Evolutionary conservation across 306 rosid genomes (phyloP), one percentile per base, ranked within the genome.

Genomic region (Lathyrus oleraceus): DNA sequence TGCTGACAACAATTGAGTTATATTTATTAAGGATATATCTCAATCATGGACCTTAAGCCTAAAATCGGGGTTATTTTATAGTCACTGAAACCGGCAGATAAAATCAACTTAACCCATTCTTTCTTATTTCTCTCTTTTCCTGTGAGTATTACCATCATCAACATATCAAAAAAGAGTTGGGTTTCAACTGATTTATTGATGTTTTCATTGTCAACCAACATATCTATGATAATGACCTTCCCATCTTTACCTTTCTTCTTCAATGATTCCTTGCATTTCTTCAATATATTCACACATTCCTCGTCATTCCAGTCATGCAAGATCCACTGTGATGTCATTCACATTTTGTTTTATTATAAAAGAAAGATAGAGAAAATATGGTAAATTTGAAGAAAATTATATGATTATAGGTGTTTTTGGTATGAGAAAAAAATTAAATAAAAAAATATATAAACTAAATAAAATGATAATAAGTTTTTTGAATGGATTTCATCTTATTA

Each of bases 251-350:
- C 76, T 19, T 48, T 54, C 16, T 19, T 10, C 0, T 10, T 8
- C 13, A 74, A 8, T 1, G 78, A 44, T 5, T 74, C 78, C 57
- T 74, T 74, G 23, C 78, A 74, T 12, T 65, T 74, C 58, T 64
- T 64, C 21, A 74, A 42, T 27, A 74, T 74, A 10, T 53, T 13
- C 10, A 63, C 15, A 13, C 78, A 73, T 17, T 73, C 65, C 5
- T 52, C 65, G 9, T 73, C 78, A 30, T 16, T 74, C 71, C 71
- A 74, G 12, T 53, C 57, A 53, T 74, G 78, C 58, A 74, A 52
- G 12, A 74, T 40, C 78, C 58, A 74, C 78, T 74, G 44, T 13
- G 4, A 49, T 38, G 19, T 25, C 43, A 42, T 64, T 52, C 8
- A 47, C 14, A 49, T 0, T 17, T 49, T 19, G 10, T 2, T 48